Evolutionary conservation across 305 asterid species (phyloP).

Genomic region (Fraxinus floribunda): DNA sequence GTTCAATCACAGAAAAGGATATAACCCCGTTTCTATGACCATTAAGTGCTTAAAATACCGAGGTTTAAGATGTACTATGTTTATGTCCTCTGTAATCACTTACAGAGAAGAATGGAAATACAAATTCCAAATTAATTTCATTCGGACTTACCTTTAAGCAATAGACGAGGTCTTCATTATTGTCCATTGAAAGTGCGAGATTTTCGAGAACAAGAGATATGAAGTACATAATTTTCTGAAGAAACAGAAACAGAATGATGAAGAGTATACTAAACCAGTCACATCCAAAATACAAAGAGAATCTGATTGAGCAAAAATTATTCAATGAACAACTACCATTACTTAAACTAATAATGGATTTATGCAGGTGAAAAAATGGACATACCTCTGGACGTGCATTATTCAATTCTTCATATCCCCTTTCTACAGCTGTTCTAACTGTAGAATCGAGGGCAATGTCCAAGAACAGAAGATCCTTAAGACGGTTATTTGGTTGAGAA

Average conservation of each 20-base stretch:
- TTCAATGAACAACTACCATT: conserved; percentile 7
- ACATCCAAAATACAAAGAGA: conserved; percentile 1
- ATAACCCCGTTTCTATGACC: background rate
- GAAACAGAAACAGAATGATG: conserved; percentile 24
- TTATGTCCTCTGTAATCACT: background rate
- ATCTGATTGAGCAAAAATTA: conserved; percentile 9
- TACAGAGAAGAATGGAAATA: conserved; percentile 16
- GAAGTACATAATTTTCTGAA: conserved; percentile 93
- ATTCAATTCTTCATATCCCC: conserved; percentile 89
- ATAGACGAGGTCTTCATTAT: conserved; percentile 88
- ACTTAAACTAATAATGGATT: conserved; percentile 2
- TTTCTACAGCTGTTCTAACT: conserved; percentile 94
- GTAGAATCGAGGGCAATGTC: conserved; percentile 97
- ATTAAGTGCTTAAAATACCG: background rate
- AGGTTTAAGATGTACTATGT: background rate
- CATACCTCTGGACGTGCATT: conserved; percentile 81
- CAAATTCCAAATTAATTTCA: conserved; percentile 9
- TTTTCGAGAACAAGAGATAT: conserved; percentile 90
- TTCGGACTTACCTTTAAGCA: conserved; percentile 79
- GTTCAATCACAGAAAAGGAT: background rate
- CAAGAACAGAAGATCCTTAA: conserved; percentile 89
- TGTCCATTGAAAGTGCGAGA: conserved; percentile 77
- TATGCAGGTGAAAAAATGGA: background rate
- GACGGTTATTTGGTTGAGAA: conserved; percentile 69
- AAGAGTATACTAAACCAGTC: conserved; percentile 19